Base-by-base conservation (phyloP, 2,329 filamentous ascomycete species). In the Talaromyces sp. region DNA sequence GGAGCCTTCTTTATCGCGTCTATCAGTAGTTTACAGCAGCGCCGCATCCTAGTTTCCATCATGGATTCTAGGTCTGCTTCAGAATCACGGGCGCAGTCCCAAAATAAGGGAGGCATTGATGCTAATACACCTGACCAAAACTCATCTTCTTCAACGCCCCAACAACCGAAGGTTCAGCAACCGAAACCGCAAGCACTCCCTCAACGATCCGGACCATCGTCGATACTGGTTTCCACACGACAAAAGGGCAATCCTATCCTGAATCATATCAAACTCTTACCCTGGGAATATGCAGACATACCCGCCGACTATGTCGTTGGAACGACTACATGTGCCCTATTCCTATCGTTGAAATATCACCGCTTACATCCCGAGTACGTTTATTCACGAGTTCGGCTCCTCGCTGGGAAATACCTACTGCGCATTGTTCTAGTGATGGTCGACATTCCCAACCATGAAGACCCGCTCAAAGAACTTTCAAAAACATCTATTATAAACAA, bases 261-360 rank as follows among this genome's bases (percentile, higher is more conserved):
- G 27, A 88, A 90, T 49, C 85, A 87, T 72, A 84, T 99, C 64
- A 87, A 88, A 55, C 86, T 88, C 1, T 81, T 95, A 53, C 84
- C 91, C 0, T 99, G 94, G 94, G 94, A 99, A 74, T 97, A 96
- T 73, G 92, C 90, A 56, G 93, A 97, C 67, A 96, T 96, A n/a
- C 87, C 89, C 1, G 90, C 93, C 29, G 94, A 99, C 75, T 99
- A 95, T 71, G 88, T 93, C 8, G 80, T 97, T 43, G 93, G 94
- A 0, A 70, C 83, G 37, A 96, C 91, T 0, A 96, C 92, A 6
- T 96, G 93, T 66, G 92, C 90, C 0, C 81, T 99, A 4, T 99
- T 97, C 69, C 79, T 99, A 37, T 95, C 90, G 43, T 82, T 99
- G 49, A 99, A 97, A 73, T 99, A 99, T 73, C 94, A 99, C 73